These are phyloP conservation scores for Mycena olivaceomarginata DNA, from an alignment of 768 basidiomycete genomes.

Conservation along the genomic window DNA sequence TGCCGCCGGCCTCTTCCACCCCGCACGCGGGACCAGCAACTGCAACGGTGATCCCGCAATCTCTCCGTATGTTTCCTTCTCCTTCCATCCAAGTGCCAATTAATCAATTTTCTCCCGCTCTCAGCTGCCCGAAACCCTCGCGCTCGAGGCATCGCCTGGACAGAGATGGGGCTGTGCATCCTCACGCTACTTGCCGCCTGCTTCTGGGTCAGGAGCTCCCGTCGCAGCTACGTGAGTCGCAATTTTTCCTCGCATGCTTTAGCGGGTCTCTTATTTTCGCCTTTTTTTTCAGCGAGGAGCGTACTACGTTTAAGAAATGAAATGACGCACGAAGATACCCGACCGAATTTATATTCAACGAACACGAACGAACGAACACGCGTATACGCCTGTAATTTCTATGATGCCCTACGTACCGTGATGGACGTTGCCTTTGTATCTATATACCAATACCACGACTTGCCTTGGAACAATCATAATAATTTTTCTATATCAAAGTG, in stretches of 20 bases:
- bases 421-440: conserved; percentile 18
- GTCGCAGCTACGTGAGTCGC: conserved; percentile 57
- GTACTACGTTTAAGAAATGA: conserved; percentile 39
- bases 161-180: conserved; percentile 69
- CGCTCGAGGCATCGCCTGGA: conserved; percentile 74
- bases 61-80: conserved; percentile 19
- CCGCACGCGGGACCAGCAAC: conserved; percentile 58
- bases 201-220: conserved; percentile 66
- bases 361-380: conserved; percentile 1
- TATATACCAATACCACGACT: conserved; percentile 7
- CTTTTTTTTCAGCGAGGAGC: conserved; percentile 32
- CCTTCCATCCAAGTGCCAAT: not conserved
- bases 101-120: conserved; percentile 38
- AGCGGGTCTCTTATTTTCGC: too few species aligned
- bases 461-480: too few species aligned
- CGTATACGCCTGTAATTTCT: not conserved
- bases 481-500: not conserved
- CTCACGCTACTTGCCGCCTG: conserved; percentile 66
- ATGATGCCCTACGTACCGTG: not conserved
- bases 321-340: conserved; percentile 20
- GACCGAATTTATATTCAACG: not conserved
- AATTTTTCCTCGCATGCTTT: not conserved
- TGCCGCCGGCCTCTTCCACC: conserved; percentile 67
- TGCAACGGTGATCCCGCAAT: conserved; percentile 57
- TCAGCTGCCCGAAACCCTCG: conserved; percentile 66